Evolutionary conservation across 345 rosid species (phyloP).

Genomic region (Arabidopsis thaliana): TAIR10.1 NC_003075.7:10167001-10167500

Average conservation of each 20-base stretch:
- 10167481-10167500: not conserved
- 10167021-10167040: slow-evolving; percentile 21
- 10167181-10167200: slow-evolving; percentile 23
- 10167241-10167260: slow-evolving; percentile 34
- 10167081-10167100: slow-evolving; percentile 27
- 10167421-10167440: slow-evolving; percentile 32
- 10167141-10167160: slow-evolving; percentile 24
- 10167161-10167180: not conserved
- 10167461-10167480: slow-evolving; percentile 11
- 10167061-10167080: slow-evolving; percentile 26
- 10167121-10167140: not conserved
- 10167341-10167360: slow-evolving; percentile 48
- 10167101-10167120: slow-evolving; percentile 1
- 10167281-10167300: not conserved
- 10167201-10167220: slow-evolving; percentile 28
- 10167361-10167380: slow-evolving; percentile 50
- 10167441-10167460: not conserved
- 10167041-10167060: slow-evolving; percentile 9
- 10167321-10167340: slow-evolving; percentile 53
- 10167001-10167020: slow-evolving; percentile 7
- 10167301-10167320: slow-evolving; percentile 47
- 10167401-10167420: slow-evolving; percentile 50
- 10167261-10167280: slow-evolving; percentile 21
- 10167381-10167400: slow-evolving; percentile 52
- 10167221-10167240: not conserved